phyloP scores from a whole-genome alignment of 2,329 filamentous ascomycete species.

The Rutstroemia sydowiana region DNA sequence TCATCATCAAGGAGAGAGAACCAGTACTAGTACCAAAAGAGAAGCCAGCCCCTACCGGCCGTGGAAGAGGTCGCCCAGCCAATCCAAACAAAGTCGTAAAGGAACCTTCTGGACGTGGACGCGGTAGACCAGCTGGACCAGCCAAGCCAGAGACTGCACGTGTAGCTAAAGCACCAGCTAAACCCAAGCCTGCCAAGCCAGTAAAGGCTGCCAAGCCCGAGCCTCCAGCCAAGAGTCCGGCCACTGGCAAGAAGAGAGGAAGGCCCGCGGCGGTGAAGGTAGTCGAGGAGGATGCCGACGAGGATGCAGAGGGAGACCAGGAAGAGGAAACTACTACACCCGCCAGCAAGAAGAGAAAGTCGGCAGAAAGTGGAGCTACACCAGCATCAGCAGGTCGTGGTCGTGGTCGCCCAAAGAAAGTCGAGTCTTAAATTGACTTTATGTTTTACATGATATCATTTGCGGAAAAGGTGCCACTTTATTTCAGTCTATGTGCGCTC shows the following conservation, averaged over 20 bases:
- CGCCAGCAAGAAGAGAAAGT: conserved; percentile 9
- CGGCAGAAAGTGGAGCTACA: not conserved
- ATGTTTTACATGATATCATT: not conserved
- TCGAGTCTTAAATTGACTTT: not conserved
- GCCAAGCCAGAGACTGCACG: conserved; percentile 5
- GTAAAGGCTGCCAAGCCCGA: conserved; percentile 4
- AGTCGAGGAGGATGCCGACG: too few relatives aligned
- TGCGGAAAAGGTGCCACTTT: not conserved
- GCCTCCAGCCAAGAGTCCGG: not conserved
- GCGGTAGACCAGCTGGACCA: conserved; percentile 13
- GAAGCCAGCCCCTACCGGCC: conserved; percentile 16
- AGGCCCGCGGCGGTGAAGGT: too few relatives aligned
- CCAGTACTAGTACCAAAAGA: conserved; percentile 18
- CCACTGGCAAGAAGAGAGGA: conserved; percentile 1
- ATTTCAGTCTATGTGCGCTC: not conserved
- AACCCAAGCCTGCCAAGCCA: too few relatives aligned
- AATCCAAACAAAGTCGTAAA: conserved; percentile 21
- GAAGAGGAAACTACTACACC: not conserved
- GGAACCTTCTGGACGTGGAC: conserved; percentile 19
- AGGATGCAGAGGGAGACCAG: not conserved
- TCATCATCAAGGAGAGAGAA: conserved; percentile 44
- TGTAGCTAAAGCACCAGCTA: not conserved
- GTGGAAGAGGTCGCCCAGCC: conserved; percentile 18
- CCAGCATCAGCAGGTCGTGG: conserved; percentile 1
- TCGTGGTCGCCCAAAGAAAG: conserved; percentile 10